These are phyloP conservation scores for Stephania cephalantha DNA, from an alignment of 164 flowering plant species.

Conservation along the genomic window DNA sequence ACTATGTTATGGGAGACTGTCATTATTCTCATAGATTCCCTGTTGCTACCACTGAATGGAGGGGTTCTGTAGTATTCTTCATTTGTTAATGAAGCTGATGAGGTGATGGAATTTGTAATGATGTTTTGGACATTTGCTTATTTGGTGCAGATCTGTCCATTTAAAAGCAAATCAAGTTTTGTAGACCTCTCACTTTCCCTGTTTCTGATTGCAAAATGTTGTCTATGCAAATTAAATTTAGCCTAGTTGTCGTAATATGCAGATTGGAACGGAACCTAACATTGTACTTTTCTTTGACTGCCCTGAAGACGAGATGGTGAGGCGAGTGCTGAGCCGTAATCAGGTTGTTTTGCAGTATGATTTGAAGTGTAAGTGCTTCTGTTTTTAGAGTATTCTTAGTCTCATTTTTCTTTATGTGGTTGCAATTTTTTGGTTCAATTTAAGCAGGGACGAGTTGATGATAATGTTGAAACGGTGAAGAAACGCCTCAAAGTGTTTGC, in stretches of 20 bases:
- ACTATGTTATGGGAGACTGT: neutral
- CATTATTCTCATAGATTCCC: neutral
- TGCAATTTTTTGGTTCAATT: slow-evolving; percentile 2
- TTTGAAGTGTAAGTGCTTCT: slow-evolving; percentile 11
- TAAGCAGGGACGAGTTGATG: slow-evolving; percentile 87
- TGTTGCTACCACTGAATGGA: neutral
- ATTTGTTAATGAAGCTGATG: neutral
- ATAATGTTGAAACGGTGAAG: slow-evolving; percentile 73
- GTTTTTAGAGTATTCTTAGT: neutral
- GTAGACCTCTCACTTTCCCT: neutral
- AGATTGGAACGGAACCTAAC: slow-evolving; percentile 76
- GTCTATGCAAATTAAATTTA: slow-evolving; percentile 3
- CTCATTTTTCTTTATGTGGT: neutral
- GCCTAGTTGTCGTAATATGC: slow-evolving; percentile 12
- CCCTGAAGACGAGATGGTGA: slow-evolving; percentile 93
- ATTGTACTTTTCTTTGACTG: slow-evolving; percentile 86
- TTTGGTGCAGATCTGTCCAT: neutral
- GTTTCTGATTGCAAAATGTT: neutral
- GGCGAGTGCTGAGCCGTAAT: slow-evolving; percentile 80
- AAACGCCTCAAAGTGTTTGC: slow-evolving; percentile 71
- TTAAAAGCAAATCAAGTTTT: neutral
- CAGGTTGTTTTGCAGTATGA: slow-evolving; percentile 40
- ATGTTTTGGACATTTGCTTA: neutral
- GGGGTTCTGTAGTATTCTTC: neutral
- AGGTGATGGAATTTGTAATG: neutral